Percentiles rank a stretch among this genome's conserved stretches.
Conservation (phyloP, 331 rosid species). For the Quercus phellos region DNA sequence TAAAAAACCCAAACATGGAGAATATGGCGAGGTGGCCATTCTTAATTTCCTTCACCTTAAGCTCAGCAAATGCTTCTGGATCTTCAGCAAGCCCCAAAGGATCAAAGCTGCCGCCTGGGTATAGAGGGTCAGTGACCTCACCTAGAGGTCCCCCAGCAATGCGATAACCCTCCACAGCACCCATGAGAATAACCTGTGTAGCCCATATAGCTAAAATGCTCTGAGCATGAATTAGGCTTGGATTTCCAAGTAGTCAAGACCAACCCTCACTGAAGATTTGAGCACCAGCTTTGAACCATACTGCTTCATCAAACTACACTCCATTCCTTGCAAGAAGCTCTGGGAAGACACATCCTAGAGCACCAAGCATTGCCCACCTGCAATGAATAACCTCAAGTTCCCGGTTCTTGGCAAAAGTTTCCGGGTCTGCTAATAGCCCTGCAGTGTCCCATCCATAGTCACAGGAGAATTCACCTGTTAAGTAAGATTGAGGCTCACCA, state of each 20-base stretch:
- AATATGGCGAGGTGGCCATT: constrained; percentile 35
- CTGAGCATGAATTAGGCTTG: constrained; percentile 35
- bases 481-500: constrained; percentile 39
- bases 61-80: constrained; percentile 41
- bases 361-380: constrained; percentile 41
- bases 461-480: constrained; percentile 30
- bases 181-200: constrained; percentile 32
- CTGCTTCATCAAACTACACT: constrained; percentile 38
- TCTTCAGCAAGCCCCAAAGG: constrained; percentile 37
- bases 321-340: constrained; percentile 40
- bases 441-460: constrained; percentile 41
- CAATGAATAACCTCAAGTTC: constrained; percentile 32
- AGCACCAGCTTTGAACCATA: constrained; percentile 40
- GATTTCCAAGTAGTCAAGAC: constrained; percentile 37
- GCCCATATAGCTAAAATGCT: constrained; percentile 38
- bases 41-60: constrained; percentile 38
- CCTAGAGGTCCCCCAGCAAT: neutral
- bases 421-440: constrained; percentile 27
- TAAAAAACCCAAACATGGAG: constrained; percentile 35
- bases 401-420: neutral
- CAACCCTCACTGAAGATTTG: constrained; percentile 41
- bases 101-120: constrained; percentile 41
- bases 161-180: neutral
- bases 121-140: constrained; percentile 30
- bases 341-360: constrained; percentile 40